Conservation (phyloP, 1,284 basidiomycete genomes). For the Pseudozyma tsukubaensis region DNA sequence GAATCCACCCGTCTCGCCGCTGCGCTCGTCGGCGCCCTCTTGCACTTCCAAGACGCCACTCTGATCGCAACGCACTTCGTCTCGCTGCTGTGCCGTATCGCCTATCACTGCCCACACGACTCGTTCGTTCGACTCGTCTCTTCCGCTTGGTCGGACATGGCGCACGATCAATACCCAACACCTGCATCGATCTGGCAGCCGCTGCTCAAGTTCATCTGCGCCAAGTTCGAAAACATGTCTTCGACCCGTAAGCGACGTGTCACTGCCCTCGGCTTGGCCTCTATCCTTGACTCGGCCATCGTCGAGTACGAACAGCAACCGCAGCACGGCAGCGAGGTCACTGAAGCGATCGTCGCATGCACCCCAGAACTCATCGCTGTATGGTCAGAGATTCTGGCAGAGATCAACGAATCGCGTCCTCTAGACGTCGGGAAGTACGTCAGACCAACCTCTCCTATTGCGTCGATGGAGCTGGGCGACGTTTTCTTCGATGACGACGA, state of each 20-base stretch:
- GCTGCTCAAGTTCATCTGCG: slow-evolving; percentile 42
- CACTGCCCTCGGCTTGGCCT: slow-evolving; percentile 57
- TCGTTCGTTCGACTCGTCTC: slow-evolving; percentile 54
- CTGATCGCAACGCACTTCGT: slow-evolving; percentile 58
- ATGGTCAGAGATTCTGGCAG: slow-evolving; percentile 63
- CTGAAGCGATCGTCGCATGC: slow-evolving; percentile 21
- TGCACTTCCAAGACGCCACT: slow-evolving; percentile 57
- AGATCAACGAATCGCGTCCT: slow-evolving; percentile 49
- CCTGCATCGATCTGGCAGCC: slow-evolving; percentile 32
- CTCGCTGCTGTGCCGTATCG: slow-evolving; percentile 57
- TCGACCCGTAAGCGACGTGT: slow-evolving; percentile 57
- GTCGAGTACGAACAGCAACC: slow-evolving; percentile 23
- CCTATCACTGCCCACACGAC: slow-evolving; percentile 36
- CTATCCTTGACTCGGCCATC: slow-evolving; percentile 34
- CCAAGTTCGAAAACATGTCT: slow-evolving; percentile 61
- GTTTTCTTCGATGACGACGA: slow-evolving; percentile 42
- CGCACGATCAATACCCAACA: slow-evolving; percentile 18
- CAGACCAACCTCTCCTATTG: slow-evolving; percentile 45
- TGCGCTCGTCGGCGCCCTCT: slow-evolving; percentile 51
- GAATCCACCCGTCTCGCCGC: slow-evolving; percentile 49
- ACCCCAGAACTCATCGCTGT: slow-evolving; percentile 56
- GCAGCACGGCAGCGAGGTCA: neutral
- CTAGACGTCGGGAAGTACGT: slow-evolving; percentile 31
- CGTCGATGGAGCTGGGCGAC: slow-evolving; percentile 46
- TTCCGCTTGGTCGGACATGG: slow-evolving; percentile 30